Percentiles rank a stretch among this genome's conserved stretches.
Evolutionary conservation across 2,329 filamentous ascomycete genomes (phyloP).

Genomic region (Beauveria asiatica): DNA sequence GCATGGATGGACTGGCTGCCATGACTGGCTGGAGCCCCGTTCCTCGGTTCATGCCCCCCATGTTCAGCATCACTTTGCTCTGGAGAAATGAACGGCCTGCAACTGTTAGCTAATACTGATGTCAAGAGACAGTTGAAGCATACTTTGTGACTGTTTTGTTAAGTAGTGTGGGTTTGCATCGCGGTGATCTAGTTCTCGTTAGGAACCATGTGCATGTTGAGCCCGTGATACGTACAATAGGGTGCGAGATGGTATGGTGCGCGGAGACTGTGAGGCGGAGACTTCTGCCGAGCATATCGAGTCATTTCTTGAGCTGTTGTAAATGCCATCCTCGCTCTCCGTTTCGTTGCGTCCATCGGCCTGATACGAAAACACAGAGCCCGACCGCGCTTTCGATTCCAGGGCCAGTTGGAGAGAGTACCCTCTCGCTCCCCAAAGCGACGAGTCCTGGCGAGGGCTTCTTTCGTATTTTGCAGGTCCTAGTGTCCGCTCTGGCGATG

Average conservation of each 20-base stretch:
- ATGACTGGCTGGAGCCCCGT: conserved; percentile 37
- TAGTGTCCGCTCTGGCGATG: conserved; percentile 10
- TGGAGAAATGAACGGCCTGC: conserved; percentile 25
- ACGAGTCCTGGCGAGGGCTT: background rate
- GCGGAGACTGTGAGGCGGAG: conserved; percentile 2
- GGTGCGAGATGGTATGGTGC: background rate
- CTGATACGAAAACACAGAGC: background rate
- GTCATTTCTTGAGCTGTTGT: conserved; percentile 4
- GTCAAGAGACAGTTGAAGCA: background rate
- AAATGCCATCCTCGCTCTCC: background rate
- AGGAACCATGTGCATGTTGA: background rate
- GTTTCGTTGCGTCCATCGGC: conserved; percentile 2
- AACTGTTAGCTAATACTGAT: background rate
- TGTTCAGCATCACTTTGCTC: conserved; percentile 11
- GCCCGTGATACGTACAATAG: background rate
- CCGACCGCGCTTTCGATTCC: background rate
- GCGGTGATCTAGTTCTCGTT: conserved; percentile 1
- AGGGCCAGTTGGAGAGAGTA: conserved; percentile 1
- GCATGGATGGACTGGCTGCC: conserved; percentile 44
- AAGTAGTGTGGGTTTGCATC: background rate
- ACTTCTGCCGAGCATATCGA: conserved; percentile 5
- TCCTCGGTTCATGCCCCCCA: conserved; percentile 24
- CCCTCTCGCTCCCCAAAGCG: background rate
- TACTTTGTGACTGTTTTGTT: conserved; percentile 5
- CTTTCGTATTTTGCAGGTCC: conserved; percentile 1